Evolutionary conservation across 106 monocot species (phyloP), one percentile per base, ranked within the genome.

Genomic region (Phalaenopsis aphrodite): DNA sequence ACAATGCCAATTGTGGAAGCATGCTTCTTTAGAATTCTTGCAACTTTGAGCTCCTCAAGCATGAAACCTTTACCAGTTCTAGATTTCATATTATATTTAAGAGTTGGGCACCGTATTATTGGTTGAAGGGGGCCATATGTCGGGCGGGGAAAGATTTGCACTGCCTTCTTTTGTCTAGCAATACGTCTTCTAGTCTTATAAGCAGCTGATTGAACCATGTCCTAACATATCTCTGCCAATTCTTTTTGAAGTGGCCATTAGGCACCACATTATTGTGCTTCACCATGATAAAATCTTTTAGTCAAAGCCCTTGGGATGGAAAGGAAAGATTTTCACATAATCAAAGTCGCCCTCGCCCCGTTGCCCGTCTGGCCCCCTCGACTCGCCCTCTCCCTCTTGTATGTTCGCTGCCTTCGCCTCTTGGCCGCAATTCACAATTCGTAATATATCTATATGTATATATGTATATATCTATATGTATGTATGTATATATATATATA

Each of bases 121-220:
- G 91, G 91, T 17, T 88, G 88, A 23, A 91, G 85, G 14, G 91
- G 91, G 46, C 91, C 91, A 76, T 88, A 76, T 52, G 88, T 91
- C 87, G 83, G 24, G 87, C 84, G 55, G 88, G 88, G 30, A 30
- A 30, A 30, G 30, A 30, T 30, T 0, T 30, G 0, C 30, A 30
- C 30, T 0, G 0, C 30, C 64, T 91, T 88, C 79, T 91, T 91
- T 66, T 87, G 91, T 55, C 88, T 64, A 11, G 88, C 90, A 77
- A 84, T 78, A 8, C 91, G 67, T 83, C 91, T 86, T 41, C 86
- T 82, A 1, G 82, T 82, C 57, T 91, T 88, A 0, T 88, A 58
- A n/a, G 88, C 90, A 56, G 90, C 19, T 91, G 90, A 38, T 91
- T 86, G 67, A 91, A 91, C 90, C 86, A 91, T 6, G 88, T 91